Percentiles rank a stretch among this genome's conserved stretches.
Evolutionary conservation across 2,329 filamentous ascomycete genomes (phyloP).

Genomic region (Colletotrichum sp.): DNA sequence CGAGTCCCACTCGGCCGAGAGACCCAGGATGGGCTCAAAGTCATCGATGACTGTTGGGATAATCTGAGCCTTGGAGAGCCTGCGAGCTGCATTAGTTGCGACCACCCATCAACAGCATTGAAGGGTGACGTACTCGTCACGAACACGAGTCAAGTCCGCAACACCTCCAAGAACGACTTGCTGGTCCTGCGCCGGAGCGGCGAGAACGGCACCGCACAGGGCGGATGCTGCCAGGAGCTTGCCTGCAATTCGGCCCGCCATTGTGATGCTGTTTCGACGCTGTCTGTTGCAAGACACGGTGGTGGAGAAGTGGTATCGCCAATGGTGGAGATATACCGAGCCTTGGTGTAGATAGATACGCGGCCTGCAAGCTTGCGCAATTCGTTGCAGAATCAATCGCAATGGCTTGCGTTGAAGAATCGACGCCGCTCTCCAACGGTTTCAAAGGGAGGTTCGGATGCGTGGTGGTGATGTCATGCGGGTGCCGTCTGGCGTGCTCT

Average conservation of each 20-base stretch:
- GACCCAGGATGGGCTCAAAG: slow-evolving; percentile 20
- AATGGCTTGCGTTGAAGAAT: neutral
- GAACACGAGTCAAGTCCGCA: slow-evolving; percentile 21
- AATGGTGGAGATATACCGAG: neutral
- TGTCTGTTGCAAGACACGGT: neutral
- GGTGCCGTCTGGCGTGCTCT: slow-evolving; percentile 15
- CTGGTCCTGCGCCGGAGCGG: neutral
- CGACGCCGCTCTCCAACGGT: neutral
- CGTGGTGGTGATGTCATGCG: slow-evolving; percentile 16
- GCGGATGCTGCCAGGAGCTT: slow-evolving; percentile 12
- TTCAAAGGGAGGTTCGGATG: neutral
- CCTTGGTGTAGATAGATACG: neutral
- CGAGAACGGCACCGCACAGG: neutral
- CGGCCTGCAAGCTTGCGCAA: neutral
- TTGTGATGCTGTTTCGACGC: neutral
- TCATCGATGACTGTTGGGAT: slow-evolving; percentile 22
- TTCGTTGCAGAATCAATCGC: neutral
- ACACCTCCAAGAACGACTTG: slow-evolving; percentile 7
- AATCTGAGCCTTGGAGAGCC: slow-evolving; percentile 16
- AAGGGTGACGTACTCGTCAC: slow-evolving; percentile 13
- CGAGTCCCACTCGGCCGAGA: slow-evolving; percentile 17
- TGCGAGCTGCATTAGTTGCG: neutral
- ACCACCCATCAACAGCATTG: neutral
- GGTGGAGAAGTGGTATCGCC: neutral
- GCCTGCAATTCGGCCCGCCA: slow-evolving; percentile 6